These are phyloP conservation scores for Globisporangium echinulatum DNA, from an alignment of 352 stramenopile genomes.

Conservation along the genomic window DNA sequence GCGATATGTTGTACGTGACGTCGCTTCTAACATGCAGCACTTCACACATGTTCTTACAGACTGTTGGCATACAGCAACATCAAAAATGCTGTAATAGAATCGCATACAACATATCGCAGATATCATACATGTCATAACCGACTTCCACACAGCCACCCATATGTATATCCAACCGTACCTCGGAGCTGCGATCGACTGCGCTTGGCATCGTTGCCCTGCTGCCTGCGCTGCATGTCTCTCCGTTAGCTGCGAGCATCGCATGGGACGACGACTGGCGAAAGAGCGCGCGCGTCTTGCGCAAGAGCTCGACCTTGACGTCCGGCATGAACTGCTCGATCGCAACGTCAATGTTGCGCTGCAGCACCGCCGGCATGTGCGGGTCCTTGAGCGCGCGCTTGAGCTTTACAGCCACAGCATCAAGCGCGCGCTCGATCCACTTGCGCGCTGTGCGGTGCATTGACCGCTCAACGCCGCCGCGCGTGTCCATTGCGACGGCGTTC, in stretches of 20 bases:
- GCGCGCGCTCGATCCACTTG: conserved; percentile 67
- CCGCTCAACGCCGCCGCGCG: conserved; percentile 74
- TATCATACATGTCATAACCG: neutral
- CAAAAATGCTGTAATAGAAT: neutral
- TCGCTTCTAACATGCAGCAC: no score
- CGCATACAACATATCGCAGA: neutral
- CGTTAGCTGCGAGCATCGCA: neutral
- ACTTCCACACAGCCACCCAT: neutral
- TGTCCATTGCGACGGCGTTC: conserved; percentile 80
- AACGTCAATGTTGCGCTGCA: conserved; percentile 82
- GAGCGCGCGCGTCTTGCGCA: conserved; percentile 72
- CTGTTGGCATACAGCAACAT: no score
- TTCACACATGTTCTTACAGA: neutral
- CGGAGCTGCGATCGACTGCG: neutral
- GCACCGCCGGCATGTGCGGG: conserved; percentile 75
- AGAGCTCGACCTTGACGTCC: conserved; percentile 87
- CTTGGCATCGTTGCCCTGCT: neutral
- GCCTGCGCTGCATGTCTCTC: neutral
- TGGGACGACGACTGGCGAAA: conserved; percentile 32
- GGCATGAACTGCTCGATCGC: conserved; percentile 85
- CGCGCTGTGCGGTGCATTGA: conserved; percentile 75
- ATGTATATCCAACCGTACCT: conserved; percentile 6
- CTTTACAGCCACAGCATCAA: conserved; percentile 70
- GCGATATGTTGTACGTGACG: no score
- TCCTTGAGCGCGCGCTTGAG: conserved; percentile 79